phyloP scores from a whole-genome alignment of 2,329 filamentous ascomycete species.

The Cladosporium sp. region DNA sequence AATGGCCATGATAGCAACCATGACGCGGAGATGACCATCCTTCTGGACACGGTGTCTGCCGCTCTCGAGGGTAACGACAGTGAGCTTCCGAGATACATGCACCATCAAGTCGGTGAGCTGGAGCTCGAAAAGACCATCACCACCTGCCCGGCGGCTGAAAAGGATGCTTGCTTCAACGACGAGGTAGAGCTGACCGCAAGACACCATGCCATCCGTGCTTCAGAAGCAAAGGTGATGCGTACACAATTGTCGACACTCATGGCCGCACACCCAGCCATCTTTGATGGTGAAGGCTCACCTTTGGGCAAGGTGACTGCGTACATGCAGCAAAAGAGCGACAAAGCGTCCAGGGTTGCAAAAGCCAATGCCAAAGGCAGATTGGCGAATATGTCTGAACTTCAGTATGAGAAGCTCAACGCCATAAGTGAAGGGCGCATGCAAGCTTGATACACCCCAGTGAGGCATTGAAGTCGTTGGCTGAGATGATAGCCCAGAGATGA shows the following conservation, averaged over 20 bases:
- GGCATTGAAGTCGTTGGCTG: too few relatives aligned
- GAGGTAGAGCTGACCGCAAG: background rate
- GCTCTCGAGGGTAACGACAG: background rate
- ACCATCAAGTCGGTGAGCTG: constrained; percentile 17
- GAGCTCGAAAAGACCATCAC: constrained; percentile 13
- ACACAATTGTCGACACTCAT: constrained; percentile 12
- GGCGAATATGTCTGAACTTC: background rate
- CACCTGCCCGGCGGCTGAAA: background rate
- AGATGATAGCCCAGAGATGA: too few relatives aligned
- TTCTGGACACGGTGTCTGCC: constrained; percentile 9
- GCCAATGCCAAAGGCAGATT: background rate
- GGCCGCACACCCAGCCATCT: constrained; percentile 5
- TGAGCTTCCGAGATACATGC: background rate
- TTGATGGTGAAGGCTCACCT: constrained; percentile 3
- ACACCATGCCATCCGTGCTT: background rate
- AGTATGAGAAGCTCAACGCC: background rate
- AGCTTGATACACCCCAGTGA: too few relatives aligned
- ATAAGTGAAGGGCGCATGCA: too few relatives aligned
- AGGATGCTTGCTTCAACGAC: background rate
- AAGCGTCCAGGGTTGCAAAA: background rate
- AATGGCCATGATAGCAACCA: background rate
- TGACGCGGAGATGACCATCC: constrained; percentile 2
- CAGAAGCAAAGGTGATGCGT: background rate
- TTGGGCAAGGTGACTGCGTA: constrained; percentile 19
- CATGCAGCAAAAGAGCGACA: background rate